These are phyloP conservation scores for Aspergillus sp. DNA, from an alignment of 2,329 filamentous ascomycete species.

Conservation along the genomic window DNA sequence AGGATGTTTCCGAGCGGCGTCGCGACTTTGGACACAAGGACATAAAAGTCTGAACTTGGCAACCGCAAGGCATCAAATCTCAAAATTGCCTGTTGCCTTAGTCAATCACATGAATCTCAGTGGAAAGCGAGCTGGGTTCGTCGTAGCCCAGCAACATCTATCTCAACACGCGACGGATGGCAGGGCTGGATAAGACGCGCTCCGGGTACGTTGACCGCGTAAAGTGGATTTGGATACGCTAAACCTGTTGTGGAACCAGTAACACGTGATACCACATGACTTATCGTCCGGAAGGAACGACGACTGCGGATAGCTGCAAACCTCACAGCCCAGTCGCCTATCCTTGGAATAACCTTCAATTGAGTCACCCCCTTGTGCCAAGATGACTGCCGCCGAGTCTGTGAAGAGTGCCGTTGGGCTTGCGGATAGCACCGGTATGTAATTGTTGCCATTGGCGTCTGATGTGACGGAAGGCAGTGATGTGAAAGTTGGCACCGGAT, in stretches of 20 bases:
- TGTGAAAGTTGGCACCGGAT: slow-evolving; percentile 10
- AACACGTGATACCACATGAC: slow-evolving; percentile 33
- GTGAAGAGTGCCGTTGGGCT: slow-evolving; percentile 53
- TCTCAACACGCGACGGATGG: slow-evolving; percentile 30
- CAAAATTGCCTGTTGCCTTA: neutral
- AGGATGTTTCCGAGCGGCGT: slow-evolving; percentile 17
- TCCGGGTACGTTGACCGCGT: slow-evolving; percentile 34
- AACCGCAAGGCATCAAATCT: slow-evolving; percentile 15
- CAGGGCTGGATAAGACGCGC: slow-evolving; percentile 35
- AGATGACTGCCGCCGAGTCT: slow-evolving; percentile 52
- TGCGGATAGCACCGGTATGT: slow-evolving; percentile 42
- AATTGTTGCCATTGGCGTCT: slow-evolving; percentile 27
- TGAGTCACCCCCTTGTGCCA: slow-evolving; percentile 22
- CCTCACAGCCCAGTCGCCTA: slow-evolving; percentile 25
- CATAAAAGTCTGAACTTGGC: slow-evolving; percentile 12
- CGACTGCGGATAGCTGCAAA: slow-evolving; percentile 30
- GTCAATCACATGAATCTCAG: neutral
- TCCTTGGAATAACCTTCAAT: slow-evolving; percentile 17
- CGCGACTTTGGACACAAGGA: slow-evolving; percentile 14
- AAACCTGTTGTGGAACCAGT: slow-evolving; percentile 20
- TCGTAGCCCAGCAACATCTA: slow-evolving; percentile 29
- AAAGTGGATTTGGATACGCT: slow-evolving; percentile 39
- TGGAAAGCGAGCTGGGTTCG: slow-evolving; percentile 32
- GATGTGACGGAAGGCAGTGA: slow-evolving; percentile 11
- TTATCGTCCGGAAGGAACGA: slow-evolving; percentile 30